These are phyloP conservation scores for Quercus glauca DNA, from an alignment of 306 rosid genomes.

Conservation along the genomic window DNA sequence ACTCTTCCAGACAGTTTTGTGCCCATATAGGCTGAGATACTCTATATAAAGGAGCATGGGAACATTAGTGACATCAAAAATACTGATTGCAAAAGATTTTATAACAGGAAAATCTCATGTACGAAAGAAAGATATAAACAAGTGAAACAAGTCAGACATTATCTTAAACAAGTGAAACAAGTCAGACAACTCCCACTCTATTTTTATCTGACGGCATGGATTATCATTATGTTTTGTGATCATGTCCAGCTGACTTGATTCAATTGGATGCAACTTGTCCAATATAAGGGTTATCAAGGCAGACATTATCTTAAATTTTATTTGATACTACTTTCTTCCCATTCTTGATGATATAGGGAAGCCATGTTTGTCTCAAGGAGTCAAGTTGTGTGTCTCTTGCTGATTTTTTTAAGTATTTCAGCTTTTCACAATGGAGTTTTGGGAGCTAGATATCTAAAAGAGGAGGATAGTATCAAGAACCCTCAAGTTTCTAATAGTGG, in stretches of 20 bases:
- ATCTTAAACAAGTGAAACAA: too few species aligned
- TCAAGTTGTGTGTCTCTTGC: conserved; percentile 29
- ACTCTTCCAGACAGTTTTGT: too few species aligned
- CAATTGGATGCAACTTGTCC: not conserved
- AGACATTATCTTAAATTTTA: not conserved
- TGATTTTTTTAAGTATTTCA: conserved; percentile 41
- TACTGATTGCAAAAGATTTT: too few species aligned
- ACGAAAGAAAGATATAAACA: too few species aligned
- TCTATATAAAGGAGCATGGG: too few species aligned
- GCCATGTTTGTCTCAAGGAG: conserved; percentile 45
- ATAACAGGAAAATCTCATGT: too few species aligned
- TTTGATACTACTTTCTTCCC: not conserved
- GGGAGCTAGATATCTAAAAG: conserved; percentile 38
- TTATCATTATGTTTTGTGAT: too few species aligned
- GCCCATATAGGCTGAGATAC: too few species aligned
- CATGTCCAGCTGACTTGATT: not conserved
- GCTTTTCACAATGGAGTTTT: conserved; percentile 27
- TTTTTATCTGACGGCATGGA: too few species aligned
- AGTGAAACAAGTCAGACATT: too few species aligned
- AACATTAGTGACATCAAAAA: too few species aligned
- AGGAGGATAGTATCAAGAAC: conserved; percentile 25
- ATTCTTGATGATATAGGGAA: conserved; percentile 3
- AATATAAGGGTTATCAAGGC: not conserved
- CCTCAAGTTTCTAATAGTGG: conserved; percentile 25
- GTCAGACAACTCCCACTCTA: not conserved